Evolutionary conservation across 2,329 filamentous ascomycete species (phyloP), one percentile per base, ranked within the genome.

Genomic region (Exophiala viscosa): DNA sequence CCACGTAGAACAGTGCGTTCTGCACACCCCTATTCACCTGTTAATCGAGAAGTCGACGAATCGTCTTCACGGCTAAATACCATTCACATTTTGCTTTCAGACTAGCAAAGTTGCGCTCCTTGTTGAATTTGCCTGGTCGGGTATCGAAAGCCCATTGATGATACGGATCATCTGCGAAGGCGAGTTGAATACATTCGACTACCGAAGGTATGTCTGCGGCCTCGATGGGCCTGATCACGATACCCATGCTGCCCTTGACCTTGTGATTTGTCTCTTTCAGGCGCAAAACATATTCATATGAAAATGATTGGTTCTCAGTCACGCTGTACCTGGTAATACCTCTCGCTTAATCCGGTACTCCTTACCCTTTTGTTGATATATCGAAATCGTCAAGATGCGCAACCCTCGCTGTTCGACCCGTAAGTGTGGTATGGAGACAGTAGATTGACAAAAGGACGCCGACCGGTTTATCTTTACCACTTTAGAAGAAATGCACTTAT

Each of bases 1-100:
- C 84, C 53, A 88, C 83, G 60, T 86, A 80, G 70, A 88, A 87
- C 34, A 87, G 77, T 47, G 80, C 84, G 64, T 86, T 83, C 47
- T 78, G 76, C 66, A 89, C 86, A 20, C 86, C 85, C n/a, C n/a
- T n/a, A n/a, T n/a, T n/a, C n/a, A n/a, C n/a, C n/a, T n/a, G n/a
- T n/a, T n/a, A n/a, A n/a, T n/a, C n/a, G n/a, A n/a, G n/a, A n/a
- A n/a, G n/a, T n/a, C n/a, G n/a, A n/a, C n/a, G n/a, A n/a, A n/a
- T n/a, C n/a, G n/a, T n/a, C n/a, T n/a, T n/a, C n/a, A n/a, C n/a
- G n/a, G n/a, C n/a, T n/a, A n/a, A n/a, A n/a, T n/a, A n/a, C 82
- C 85, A 88, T 58, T 74, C 73, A 69, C 85, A 87, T 47, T 87
- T 80, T 1, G 86, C 79, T 1, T 75, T 77, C 13, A 88, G 74